Evolutionary conservation across 441 rosid genomes (phyloP).

Genomic region (Dalechampia spathulata): DNA sequence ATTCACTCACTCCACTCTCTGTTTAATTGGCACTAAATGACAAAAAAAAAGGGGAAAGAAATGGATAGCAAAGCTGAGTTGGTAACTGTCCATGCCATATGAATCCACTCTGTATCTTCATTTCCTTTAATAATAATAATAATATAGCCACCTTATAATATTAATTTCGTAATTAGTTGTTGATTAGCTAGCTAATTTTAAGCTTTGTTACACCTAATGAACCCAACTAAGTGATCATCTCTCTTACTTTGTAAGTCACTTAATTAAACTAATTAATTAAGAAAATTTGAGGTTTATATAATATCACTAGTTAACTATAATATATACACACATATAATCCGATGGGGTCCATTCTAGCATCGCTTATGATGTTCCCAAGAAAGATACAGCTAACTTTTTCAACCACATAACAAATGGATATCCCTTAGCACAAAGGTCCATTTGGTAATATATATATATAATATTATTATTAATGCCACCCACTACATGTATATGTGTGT

Average conservation of each 20-base stretch:
- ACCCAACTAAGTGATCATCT: constrained; percentile 27
- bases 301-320: no score
- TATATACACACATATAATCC: no score
- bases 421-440: neutral
- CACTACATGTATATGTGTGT: neutral
- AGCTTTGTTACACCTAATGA: constrained; percentile 48
- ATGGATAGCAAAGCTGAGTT: constrained; percentile 33
- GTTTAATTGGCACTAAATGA: no score
- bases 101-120: constrained; percentile 27
- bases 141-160: neutral
- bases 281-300: neutral
- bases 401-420: constrained; percentile 11
- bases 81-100: constrained; percentile 34
- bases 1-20: no score
- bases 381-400: constrained; percentile 15
- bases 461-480: constrained; percentile 1
- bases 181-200: neutral
- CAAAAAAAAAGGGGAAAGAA: constrained; percentile 6
- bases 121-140: neutral
- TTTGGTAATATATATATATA: neutral
- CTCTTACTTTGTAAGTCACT: constrained; percentile 51
- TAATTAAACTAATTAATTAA: constrained; percentile 8
- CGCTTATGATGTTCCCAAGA: constrained; percentile 23
- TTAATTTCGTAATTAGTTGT: neutral
- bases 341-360: constrained; percentile 11